Evolutionary conservation across 345 rosid genomes (phyloP).

Genomic region (Stellera chamaejasme): DNA sequence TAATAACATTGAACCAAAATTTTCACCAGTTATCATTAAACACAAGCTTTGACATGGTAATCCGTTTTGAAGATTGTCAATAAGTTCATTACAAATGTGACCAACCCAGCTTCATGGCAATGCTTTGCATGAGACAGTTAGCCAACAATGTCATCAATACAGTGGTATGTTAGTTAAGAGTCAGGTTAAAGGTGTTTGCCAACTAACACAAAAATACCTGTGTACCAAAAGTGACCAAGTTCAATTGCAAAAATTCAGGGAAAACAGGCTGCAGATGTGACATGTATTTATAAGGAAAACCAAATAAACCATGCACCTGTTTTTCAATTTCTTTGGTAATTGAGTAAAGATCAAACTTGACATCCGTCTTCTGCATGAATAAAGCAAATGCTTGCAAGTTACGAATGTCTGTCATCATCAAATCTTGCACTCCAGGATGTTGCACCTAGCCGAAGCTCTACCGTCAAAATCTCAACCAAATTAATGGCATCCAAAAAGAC

Average conservation of each 20-base stretch:
- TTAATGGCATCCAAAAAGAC: conserved; percentile 7
- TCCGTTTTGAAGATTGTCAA: no score
- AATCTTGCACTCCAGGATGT: conserved; percentile 81
- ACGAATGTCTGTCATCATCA: conserved; percentile 94
- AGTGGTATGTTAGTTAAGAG: no score
- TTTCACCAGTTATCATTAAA: no score
- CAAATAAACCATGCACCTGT: conserved; percentile 43
- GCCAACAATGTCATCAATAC: no score
- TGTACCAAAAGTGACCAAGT: no score
- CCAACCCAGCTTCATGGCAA: no score
- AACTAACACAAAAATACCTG: no score
- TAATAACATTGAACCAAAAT: no score
- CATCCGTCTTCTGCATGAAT: conserved; percentile 84
- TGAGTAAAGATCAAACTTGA: conserved; percentile 78
- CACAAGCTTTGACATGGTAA: no score
- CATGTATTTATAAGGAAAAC: background rate
- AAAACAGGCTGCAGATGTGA: background rate
- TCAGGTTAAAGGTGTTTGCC: no score
- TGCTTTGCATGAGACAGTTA: no score
- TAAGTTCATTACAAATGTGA: no score
- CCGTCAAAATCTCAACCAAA: conserved; percentile 15
- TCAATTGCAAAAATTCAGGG: background rate
- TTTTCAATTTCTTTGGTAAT: conserved; percentile 89
- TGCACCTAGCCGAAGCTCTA: conserved; percentile 54
- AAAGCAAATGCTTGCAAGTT: conserved; percentile 89